phyloP scores from a whole-genome alignment of 179 eudicot species.

The Beta macrorhiza region DNA sequence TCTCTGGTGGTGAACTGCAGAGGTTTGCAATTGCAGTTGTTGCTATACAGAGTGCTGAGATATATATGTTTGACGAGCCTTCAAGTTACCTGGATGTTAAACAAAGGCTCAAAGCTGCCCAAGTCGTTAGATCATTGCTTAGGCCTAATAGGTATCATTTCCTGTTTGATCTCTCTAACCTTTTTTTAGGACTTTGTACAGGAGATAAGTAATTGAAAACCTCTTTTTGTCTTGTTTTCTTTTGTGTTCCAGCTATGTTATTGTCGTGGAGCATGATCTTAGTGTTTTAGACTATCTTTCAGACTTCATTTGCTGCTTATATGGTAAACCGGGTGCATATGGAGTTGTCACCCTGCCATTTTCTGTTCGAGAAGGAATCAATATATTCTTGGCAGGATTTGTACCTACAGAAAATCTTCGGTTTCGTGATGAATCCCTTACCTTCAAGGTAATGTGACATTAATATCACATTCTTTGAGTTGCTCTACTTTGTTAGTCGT shows the following conservation, averaged over 20 bases:
- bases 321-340: constrained; percentile 96
- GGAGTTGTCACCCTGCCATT: constrained; percentile 98
- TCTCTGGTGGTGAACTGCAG: constrained; percentile 97
- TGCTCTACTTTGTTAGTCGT: not conserved
- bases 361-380: constrained; percentile 97
- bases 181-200: not conserved
- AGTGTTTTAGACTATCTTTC: constrained; percentile 94
- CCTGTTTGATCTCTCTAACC: not conserved
- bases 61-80: constrained; percentile 96
- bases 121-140: constrained; percentile 85
- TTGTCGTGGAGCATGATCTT: constrained; percentile 95
- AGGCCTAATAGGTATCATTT: constrained; percentile 75
- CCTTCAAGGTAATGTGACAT: constrained; percentile 65
- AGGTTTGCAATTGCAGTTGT: constrained; percentile 98
- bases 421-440: constrained; percentile 87
- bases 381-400: constrained; percentile 90
- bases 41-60: constrained; percentile 80
- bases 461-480: not conserved
- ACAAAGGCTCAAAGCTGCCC: constrained; percentile 96
- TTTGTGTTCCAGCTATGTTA: constrained; percentile 76
- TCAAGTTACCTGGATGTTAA: constrained; percentile 95
- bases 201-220: not conserved
- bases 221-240: constrained; percentile 16
- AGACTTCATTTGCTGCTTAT: constrained; percentile 93
- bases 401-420: constrained; percentile 91